Evolutionary conservation across 1,284 basidiomycete species (phyloP).

Genomic region (Pseudozyma hubeiensis): DNA sequence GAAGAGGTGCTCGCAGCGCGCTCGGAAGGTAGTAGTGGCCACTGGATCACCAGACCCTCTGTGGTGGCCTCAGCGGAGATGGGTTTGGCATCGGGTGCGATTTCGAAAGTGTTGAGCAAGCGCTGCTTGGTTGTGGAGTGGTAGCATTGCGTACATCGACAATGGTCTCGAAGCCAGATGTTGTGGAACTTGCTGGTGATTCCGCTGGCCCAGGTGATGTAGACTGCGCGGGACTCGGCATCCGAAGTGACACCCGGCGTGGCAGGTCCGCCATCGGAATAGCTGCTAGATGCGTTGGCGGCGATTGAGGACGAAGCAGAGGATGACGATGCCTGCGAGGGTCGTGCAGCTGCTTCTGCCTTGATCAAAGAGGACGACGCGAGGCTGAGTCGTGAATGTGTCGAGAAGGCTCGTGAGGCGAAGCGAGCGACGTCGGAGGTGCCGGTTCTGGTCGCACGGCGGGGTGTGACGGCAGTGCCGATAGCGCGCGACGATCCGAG

Average conservation of each 20-base stretch:
- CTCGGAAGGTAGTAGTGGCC: slow-evolving; percentile 61
- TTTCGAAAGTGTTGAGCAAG: slow-evolving; percentile 87
- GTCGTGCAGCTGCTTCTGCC: slow-evolving; percentile 13
- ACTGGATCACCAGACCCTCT: slow-evolving; percentile 77
- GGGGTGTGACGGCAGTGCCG: slow-evolving; percentile 7
- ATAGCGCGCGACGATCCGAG: slow-evolving; percentile 3
- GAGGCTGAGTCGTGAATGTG: slow-evolving; percentile 9
- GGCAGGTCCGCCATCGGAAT: slow-evolving; percentile 27
- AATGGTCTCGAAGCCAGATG: slow-evolving; percentile 84
- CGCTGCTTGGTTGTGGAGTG: slow-evolving; percentile 91
- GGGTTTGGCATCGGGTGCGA: slow-evolving; percentile 80
- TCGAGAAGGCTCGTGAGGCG: slow-evolving; percentile 10
- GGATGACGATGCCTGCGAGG: background rate
- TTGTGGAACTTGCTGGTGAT: slow-evolving; percentile 71
- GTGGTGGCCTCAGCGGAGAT: slow-evolving; percentile 74
- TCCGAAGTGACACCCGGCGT: slow-evolving; percentile 33
- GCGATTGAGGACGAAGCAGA: slow-evolving; percentile 3
- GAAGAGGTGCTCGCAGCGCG: slow-evolving; percentile 9
- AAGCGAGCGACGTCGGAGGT: background rate
- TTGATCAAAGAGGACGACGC: background rate
- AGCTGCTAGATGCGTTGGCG: slow-evolving; percentile 10
- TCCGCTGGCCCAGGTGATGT: slow-evolving; percentile 50
- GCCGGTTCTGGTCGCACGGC: background rate
- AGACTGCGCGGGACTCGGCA: slow-evolving; percentile 21
- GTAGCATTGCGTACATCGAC: slow-evolving; percentile 86